Base-by-base conservation (phyloP, 768 basidiomycete species). In the Auricularia heimuer region DNA sequence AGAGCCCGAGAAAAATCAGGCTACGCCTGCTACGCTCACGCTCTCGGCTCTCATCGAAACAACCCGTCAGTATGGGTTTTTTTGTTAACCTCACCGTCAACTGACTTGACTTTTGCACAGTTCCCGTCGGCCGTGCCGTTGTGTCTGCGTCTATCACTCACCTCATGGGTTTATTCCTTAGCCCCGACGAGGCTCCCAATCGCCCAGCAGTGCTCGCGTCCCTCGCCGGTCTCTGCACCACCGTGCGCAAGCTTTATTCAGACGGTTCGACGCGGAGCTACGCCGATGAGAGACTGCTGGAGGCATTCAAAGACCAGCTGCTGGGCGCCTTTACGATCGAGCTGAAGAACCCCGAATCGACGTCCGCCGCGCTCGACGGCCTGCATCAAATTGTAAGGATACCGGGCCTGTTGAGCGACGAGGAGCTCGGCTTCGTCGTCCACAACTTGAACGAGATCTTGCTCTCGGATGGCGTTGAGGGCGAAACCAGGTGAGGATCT, bases 1-100 rank as follows among this genome's bases (percentile, higher is more conserved):
- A 54, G 92, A 97, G 71, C 94, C 96, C 0, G 97, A 98, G 74
- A 98, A 98, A 77, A 88, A 84, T 72, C 90, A 94, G 73, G 94
- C 95, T 1, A 86, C 86, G 71, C 86, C 91, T 47, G 94, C 94
- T 1, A 88, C 89, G 58, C 93, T 91, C 72, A 83, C 94, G 37
- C 75, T 98, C 37, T 88, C 88, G 67, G 83, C 85, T 1, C 84
- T 94, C 68, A 81, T 92, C 74, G 76, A 82, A n/a, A 88, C 88
- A 12, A 89, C 91, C 7, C 82, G 94, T 94, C 71, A 61, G 89
- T 82, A 29, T 29, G 29, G 29, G 2, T 29, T 29, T 29, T 29
- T 29, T 29, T 29, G 29, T 29, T 29, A 29, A 29, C 29, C 29
- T 29, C 29, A 2, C 7, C 10, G 16, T 14, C 54, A 21, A 44